Evolutionary conservation across 208 protist genomes (phyloP).

Genomic region (Acanthamoeba royreba): DNA sequence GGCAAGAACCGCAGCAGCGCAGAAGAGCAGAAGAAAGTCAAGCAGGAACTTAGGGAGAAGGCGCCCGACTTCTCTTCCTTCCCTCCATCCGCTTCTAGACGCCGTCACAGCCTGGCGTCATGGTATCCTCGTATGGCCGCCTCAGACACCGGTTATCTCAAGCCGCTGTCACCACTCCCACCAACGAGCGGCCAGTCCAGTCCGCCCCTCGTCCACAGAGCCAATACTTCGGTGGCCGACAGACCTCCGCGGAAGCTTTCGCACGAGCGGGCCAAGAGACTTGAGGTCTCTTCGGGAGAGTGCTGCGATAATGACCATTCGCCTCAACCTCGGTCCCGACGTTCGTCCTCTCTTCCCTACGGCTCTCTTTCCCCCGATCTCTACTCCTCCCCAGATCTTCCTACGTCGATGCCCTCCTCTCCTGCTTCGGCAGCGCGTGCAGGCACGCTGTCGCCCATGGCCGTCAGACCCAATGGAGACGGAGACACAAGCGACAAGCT

Average conservation of each 20-base stretch:
- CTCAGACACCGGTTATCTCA: background rate
- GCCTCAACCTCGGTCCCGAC: background rate
- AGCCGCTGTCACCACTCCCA: background rate
- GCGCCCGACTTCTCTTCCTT: background rate
- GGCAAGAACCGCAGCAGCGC: background rate
- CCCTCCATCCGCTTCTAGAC: background rate
- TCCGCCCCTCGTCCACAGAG: background rate
- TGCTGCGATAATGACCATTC: background rate
- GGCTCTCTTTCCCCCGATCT: background rate
- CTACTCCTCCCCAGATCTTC: background rate
- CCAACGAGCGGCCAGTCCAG: background rate
- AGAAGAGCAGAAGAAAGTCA: background rate
- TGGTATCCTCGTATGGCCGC: slow-evolving; percentile 10
- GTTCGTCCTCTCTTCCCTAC: background rate
- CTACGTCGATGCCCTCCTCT: background rate
- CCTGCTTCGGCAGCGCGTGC: background rate
- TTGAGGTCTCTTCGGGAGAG: background rate
- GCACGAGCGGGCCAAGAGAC: background rate
- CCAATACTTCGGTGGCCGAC: background rate
- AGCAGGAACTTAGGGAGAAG: slow-evolving; percentile 25
- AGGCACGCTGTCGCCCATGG: background rate
- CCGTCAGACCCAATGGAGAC: no score
- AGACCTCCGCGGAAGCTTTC: background rate
- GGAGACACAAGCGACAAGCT: no score
- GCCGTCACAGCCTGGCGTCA: background rate